Evolutionary conservation across 1,284 basidiomycete species (phyloP), one percentile per base, ranked within the genome.

Genomic region (Puccinia hordei): DNA sequence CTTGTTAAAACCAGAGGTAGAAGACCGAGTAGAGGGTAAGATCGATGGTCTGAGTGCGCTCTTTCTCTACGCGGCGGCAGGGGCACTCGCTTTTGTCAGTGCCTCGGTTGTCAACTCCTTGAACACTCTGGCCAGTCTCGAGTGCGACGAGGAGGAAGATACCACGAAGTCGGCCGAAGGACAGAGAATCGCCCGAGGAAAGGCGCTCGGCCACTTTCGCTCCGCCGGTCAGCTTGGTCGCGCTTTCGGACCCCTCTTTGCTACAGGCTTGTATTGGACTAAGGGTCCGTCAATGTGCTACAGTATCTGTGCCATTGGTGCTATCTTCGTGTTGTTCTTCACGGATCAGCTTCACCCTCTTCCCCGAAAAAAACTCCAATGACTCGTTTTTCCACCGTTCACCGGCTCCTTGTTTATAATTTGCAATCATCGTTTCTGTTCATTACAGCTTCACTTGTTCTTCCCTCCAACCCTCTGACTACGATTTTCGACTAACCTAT

Each of bases 31-130:
- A 19, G 73, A 76, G 24, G 73, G 73, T 10, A 46, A n/a, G 61
- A 78, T 66, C 68, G 66, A 44, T 8, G 4, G 27, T 27, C 66
- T 76, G 22, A 87, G 90, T 78, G 87, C 87, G 53, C 41, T 82
- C 49, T 86, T 93, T 0, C 88, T 96, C 5, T 92, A 92, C 83
- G 88, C 87, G 13, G 91, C 92, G 1, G 92, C 93, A 0, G 88
- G 92, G 2, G 92, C 91, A 83, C 88, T 96, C 85, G 93, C 93
- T 0, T 95, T 93, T 87, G 95, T 94, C 0, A 92, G 91, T 81
- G 94, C 94, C 4, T 95, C 93, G 2, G 94, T 95, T 66, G 94
- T 97, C 81, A 95, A 92, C 84, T 90, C 92, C 4, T 87, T 97
- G 81, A 96, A 93, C 63, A 90, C 93, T 27, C 90, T 91, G 81